Evolutionary conservation across 306 rosid species (phyloP).

Genomic region (Castanea sativa): DNA sequence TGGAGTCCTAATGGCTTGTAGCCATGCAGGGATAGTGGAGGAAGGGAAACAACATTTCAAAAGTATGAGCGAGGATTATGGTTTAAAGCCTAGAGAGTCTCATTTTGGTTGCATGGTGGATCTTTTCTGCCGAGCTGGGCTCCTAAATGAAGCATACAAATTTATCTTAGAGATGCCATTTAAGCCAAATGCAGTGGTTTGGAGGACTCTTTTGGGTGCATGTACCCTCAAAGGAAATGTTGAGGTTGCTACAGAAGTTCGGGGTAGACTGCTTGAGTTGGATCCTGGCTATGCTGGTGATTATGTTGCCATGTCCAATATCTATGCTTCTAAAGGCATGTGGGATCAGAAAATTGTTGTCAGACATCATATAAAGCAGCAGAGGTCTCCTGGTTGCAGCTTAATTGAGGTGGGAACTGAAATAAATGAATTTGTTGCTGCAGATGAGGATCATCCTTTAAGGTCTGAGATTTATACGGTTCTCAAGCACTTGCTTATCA

Average conservation of each 20-base stretch:
- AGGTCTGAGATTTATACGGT: background rate
- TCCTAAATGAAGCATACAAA: constrained; percentile 45
- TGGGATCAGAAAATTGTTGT: constrained; percentile 48
- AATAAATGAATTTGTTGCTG: constrained; percentile 5
- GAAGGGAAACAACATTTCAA: constrained; percentile 54
- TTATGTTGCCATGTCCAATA: constrained; percentile 57
- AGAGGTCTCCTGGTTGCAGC: constrained; percentile 31
- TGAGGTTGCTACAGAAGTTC: constrained; percentile 42
- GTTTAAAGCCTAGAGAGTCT: constrained; percentile 49
- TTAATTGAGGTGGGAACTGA: background rate
- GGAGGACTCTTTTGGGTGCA: constrained; percentile 60
- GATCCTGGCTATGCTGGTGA: constrained; percentile 56
- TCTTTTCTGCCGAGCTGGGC: constrained; percentile 58
- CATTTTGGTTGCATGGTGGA: constrained; percentile 71
- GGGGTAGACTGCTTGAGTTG: constrained; percentile 36
- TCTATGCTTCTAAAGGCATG: constrained; percentile 56
- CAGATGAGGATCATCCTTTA: constrained; percentile 3
- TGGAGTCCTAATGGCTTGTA: constrained; percentile 74
- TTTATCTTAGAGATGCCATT: constrained; percentile 42
- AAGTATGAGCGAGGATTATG: constrained; percentile 50
- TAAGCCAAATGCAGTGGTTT: constrained; percentile 38
- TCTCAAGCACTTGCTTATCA: constrained; percentile 5
- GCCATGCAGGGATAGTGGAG: constrained; percentile 64
- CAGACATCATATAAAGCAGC: constrained; percentile 38
- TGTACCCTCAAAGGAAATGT: constrained; percentile 49